A percentile compares a stretch with the other conserved stretches of the same genome.
phyloP scores from a whole-genome alignment of 2,329 filamentous ascomycete species.

The Aspergillus ruber region DNA sequence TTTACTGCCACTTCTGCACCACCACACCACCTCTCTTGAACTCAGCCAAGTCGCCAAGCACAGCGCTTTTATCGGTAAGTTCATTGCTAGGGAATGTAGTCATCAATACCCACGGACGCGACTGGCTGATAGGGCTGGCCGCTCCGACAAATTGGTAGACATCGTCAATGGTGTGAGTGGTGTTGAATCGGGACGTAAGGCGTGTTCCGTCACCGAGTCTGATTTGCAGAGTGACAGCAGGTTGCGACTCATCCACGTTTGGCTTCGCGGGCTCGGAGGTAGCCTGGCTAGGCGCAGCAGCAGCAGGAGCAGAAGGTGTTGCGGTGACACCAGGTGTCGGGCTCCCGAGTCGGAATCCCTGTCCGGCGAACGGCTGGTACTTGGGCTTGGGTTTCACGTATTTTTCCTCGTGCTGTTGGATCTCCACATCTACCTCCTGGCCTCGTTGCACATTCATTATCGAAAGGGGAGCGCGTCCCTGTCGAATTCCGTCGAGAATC shows the following conservation, averaged over 20 bases:
- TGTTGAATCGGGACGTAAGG: constrained; percentile 58
- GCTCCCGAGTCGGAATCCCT: constrained; percentile 57
- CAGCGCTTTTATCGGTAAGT: constrained; percentile 47
- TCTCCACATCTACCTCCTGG: constrained; percentile 60
- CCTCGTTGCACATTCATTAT: constrained; percentile 58
- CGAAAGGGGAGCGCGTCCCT: constrained; percentile 55
- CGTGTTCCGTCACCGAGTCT: constrained; percentile 58
- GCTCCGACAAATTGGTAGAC: constrained; percentile 57
- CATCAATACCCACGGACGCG: constrained; percentile 54
- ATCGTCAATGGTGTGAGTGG: constrained; percentile 58
- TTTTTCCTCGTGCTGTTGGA: constrained; percentile 58
- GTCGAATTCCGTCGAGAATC: constrained; percentile 57
- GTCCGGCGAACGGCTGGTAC: constrained; percentile 57
- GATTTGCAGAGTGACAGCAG: constrained; percentile 55
- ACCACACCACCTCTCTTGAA: constrained; percentile 47
- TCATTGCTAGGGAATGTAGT: constrained; percentile 62
- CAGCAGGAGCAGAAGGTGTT: constrained; percentile 23
- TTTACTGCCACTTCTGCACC: constrained; percentile 44
- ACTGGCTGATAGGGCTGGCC: constrained; percentile 44
- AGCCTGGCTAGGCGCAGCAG: constrained; percentile 12
- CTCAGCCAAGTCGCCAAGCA: constrained; percentile 42
- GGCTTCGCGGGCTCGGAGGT: constrained; percentile 32
- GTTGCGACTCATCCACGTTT: constrained; percentile 51
- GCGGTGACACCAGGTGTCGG: constrained; percentile 51
- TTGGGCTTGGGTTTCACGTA: constrained; percentile 58